phyloP scores from a whole-genome alignment of 2,329 filamentous ascomycete genomes.

The Alternaria gansuensis region DNA sequence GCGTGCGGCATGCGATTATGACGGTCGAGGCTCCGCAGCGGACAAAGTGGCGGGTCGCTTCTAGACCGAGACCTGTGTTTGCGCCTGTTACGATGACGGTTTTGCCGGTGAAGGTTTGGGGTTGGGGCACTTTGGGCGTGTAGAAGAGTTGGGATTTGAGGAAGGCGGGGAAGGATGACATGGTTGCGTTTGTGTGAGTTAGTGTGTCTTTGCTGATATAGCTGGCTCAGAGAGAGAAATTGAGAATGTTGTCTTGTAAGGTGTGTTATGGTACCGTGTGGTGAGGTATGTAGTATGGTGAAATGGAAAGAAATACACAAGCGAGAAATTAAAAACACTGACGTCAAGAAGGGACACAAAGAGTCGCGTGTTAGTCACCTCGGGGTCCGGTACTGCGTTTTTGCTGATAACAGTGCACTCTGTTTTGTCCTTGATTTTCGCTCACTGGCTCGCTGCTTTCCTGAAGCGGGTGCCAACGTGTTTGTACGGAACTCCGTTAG shows the following conservation, averaged over 20 bases:
- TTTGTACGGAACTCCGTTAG: slow-evolving; percentile 16
- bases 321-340: not conserved
- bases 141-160: slow-evolving; percentile 12
- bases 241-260: not conserved
- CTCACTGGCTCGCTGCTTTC: not conserved
- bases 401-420: not conserved
- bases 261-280: not conserved
- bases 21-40: slow-evolving; percentile 47
- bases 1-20: slow-evolving; percentile 56
- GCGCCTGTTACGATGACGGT: slow-evolving; percentile 59
- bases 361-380: slow-evolving; percentile 1
- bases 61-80: slow-evolving; percentile 52
- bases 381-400: not conserved
- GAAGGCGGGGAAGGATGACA: slow-evolving; percentile 14
- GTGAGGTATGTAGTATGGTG: no score
- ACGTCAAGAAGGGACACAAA: not conserved
- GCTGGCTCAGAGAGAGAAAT: not conserved
- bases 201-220: not conserved
- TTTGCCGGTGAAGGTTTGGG: slow-evolving; percentile 29
- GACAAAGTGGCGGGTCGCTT: slow-evolving; percentile 51
- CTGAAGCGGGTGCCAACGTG: not conserved
- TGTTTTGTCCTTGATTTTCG: not conserved
- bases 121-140: slow-evolving; percentile 9
- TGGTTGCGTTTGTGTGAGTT: not conserved
- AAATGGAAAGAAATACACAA: no score